These are phyloP conservation scores for Lachancea dasiensis DNA, from an alignment of 805 yeast genomes.

Conservation along the genomic window DNA sequence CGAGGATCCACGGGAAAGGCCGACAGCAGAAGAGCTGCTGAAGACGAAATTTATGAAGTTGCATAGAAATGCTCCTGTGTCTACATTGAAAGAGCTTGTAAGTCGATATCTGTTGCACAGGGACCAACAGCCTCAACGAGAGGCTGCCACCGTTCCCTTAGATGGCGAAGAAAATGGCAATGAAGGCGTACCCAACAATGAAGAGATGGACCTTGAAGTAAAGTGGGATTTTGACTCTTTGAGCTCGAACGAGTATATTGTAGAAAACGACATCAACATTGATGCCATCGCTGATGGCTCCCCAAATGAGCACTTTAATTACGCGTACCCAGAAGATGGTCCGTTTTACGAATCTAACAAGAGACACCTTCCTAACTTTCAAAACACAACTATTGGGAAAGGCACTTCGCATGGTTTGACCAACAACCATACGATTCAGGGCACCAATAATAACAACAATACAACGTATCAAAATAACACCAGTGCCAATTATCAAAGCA, in stretches of 20 bases:
- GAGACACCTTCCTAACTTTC: constrained; percentile 25
- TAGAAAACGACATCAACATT: constrained; percentile 59
- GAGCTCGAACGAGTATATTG: constrained; percentile 63
- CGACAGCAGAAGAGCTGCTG: constrained; percentile 76
- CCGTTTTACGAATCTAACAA: constrained; percentile 23
- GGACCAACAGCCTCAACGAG: constrained; percentile 53
- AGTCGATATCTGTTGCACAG: constrained; percentile 71
- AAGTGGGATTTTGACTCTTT: constrained; percentile 90
- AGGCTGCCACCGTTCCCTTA: constrained; percentile 38
- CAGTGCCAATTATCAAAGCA: constrained; percentile 13
- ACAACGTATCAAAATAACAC: constrained; percentile 7
- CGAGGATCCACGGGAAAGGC: constrained; percentile 86
- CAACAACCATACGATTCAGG: constrained; percentile 11
- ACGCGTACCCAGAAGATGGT: constrained; percentile 32
- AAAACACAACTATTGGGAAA: constrained; percentile 30
- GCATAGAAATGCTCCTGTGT: constrained; percentile 55
- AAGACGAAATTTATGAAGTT: constrained; percentile 66
- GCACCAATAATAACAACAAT: constrained; percentile 7
- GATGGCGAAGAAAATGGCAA: constrained; percentile 40
- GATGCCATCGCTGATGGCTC: constrained; percentile 32
- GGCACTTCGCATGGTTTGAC: constrained; percentile 10
- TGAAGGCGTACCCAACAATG: constrained; percentile 13
- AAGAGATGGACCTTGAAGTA: constrained; percentile 39
- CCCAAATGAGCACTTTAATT: constrained; percentile 24
- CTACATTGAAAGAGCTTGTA: constrained; percentile 64